Percentiles rank a stretch among this genome's conserved stretches.
phyloP scores from a whole-genome alignment of 805 yeast species.

The Pichia cephalocereana region DNA sequence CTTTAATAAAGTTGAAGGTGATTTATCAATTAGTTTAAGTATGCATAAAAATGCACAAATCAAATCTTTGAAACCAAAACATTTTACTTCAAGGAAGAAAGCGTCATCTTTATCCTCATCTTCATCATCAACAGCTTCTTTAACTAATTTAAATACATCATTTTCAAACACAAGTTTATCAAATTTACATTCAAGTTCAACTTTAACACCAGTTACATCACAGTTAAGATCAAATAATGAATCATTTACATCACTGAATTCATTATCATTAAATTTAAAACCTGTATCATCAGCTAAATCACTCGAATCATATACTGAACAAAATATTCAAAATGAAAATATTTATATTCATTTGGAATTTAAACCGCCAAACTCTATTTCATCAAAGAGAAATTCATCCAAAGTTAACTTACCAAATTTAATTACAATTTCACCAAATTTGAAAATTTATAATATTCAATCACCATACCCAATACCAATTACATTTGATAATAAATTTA shows the following conservation, averaged over 20 bases:
- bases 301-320: neutral
- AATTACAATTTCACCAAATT: conserved; percentile 9
- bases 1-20: conserved; percentile 12
- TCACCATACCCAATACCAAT: conserved; percentile 16
- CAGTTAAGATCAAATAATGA: neutral
- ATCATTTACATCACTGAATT: neutral
- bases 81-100: neutral
- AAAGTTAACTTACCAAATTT: conserved; percentile 7
- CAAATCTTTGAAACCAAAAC: conserved; percentile 8
- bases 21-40: neutral
- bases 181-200: neutral
- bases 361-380: neutral
- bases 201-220: neutral
- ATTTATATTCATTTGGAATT: conserved; percentile 6
- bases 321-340: conserved; percentile 1
- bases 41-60: conserved; percentile 7
- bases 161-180: neutral
- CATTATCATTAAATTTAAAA: neutral
- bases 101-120: neutral
- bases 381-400: neutral
- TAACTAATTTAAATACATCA: neutral
- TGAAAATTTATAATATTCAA: conserved; percentile 12
- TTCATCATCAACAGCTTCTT: neutral
- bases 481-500: conserved; percentile 12
- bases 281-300: neutral